phyloP scores from a whole-genome alignment of 1,284 basidiomycete species.

The Irpex rosettiformis region DNA sequence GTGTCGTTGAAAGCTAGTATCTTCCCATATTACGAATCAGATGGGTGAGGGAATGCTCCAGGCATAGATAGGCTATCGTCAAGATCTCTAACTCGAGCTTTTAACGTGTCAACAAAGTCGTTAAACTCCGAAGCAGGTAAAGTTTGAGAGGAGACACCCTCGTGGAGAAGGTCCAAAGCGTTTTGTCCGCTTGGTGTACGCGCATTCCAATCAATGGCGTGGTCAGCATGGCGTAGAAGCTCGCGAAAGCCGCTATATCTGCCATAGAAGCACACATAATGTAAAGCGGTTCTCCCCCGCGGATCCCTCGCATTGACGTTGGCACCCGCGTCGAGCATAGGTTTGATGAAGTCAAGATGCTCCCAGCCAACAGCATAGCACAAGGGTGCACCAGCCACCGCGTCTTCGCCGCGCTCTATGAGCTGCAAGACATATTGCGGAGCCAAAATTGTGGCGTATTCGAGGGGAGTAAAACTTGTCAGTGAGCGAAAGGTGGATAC shows the following conservation, averaged over 20 bases:
- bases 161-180: neutral
- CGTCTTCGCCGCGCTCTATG: neutral
- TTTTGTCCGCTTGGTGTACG: neutral
- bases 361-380: neutral
- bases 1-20: neutral
- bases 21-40: neutral
- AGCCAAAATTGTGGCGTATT: neutral
- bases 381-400: neutral
- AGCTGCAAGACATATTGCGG: neutral
- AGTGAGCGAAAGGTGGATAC: neutral
- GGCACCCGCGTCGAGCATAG: neutral
- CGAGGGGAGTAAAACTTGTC: neutral
- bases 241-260: neutral
- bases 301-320: neutral
- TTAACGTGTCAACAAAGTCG: neutral
- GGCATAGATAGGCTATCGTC: neutral
- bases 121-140: neutral
- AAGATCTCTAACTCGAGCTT: neutral
- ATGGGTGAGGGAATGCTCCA: neutral
- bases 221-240: neutral
- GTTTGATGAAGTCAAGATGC: neutral
- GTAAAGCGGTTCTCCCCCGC: neutral
- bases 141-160: neutral
- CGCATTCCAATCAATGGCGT: neutral
- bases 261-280: neutral